These are phyloP conservation scores for Phialophora tarda DNA, from an alignment of 2,329 filamentous ascomycete genomes.

Conservation along the genomic window DNA sequence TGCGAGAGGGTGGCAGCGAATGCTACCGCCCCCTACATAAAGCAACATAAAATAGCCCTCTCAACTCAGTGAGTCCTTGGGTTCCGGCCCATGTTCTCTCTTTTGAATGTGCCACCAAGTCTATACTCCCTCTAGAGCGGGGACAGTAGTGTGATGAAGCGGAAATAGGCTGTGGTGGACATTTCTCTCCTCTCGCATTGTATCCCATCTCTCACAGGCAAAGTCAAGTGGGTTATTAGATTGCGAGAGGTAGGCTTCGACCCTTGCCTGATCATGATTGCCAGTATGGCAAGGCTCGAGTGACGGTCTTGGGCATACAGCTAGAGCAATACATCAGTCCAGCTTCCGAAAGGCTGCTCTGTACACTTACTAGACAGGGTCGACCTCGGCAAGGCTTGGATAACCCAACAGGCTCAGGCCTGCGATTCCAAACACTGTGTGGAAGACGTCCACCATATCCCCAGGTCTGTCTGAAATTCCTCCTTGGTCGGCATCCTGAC, in stretches of 20 bases:
- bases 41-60: not conserved
- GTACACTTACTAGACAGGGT: constrained; percentile 77
- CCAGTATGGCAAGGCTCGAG: constrained; percentile 54
- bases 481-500: constrained; percentile 82
- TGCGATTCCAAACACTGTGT: constrained; percentile 86
- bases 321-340: constrained; percentile 45
- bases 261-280: constrained; percentile 25
- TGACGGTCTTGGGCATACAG: constrained; percentile 74
- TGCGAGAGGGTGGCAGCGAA: not conserved
- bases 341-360: not conserved
- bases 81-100: not conserved
- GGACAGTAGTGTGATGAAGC: constrained; percentile 46
- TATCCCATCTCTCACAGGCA: constrained; percentile 67
- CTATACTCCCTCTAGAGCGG: constrained; percentile 47
- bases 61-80: not conserved
- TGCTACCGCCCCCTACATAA: not conserved
- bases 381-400: constrained; percentile 76
- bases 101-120: constrained; percentile 47
- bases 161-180: constrained; percentile 37
- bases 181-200: constrained; percentile 69
- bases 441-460: constrained; percentile 96
- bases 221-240: constrained; percentile 70
- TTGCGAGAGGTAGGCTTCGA: constrained; percentile 62
- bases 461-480: constrained; percentile 90
- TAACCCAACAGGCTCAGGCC: constrained; percentile 84